Conservation (phyloP, 768 basidiomycete species). For the Auriscalpium vulgare region DNA sequence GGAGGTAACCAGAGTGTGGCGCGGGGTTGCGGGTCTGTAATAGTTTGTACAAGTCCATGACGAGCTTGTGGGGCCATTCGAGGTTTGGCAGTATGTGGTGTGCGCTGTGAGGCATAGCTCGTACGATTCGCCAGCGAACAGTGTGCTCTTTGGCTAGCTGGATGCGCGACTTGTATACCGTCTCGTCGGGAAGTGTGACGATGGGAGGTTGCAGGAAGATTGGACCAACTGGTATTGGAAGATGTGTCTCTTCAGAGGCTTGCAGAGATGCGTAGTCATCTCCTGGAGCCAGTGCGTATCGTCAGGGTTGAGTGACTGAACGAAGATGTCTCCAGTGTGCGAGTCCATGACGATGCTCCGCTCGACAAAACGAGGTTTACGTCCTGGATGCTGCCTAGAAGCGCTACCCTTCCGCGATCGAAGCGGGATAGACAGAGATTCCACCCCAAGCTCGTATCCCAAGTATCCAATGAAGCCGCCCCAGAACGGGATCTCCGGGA, state of each 20-base stretch:
- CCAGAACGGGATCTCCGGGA: conserved; percentile 64
- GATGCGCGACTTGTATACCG: conserved; percentile 61
- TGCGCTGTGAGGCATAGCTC: conserved; percentile 85
- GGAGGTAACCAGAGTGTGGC: conserved; percentile 78
- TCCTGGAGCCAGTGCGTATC: conserved; percentile 57
- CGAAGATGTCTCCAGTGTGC: conserved; percentile 37
- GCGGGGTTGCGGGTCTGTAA: conserved; percentile 79
- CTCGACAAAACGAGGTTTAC: conserved; percentile 73
- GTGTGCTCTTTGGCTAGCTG: conserved; percentile 59
- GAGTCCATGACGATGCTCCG: conserved; percentile 67
- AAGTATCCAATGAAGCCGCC: conserved; percentile 74
- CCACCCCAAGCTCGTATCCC: conserved; percentile 73
- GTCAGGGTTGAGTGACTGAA: conserved; percentile 56
- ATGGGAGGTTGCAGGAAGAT: conserved; percentile 14
- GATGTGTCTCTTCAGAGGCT: conserved; percentile 1
- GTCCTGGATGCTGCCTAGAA: conserved; percentile 47
- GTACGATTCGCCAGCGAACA: conserved; percentile 84
- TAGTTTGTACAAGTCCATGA: conserved; percentile 68
- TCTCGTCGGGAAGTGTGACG: conserved; percentile 49
- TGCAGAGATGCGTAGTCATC: conserved; percentile 26
- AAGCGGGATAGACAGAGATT: conserved; percentile 41
- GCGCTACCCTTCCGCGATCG: conserved; percentile 21
- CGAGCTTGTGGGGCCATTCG: conserved; percentile 24
- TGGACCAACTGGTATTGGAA: background rate
- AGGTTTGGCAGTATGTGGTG: conserved; percentile 43